These are phyloP conservation scores for Pelargonium australe DNA, from an alignment of 441 rosid species.

Conservation along the genomic window DNA sequence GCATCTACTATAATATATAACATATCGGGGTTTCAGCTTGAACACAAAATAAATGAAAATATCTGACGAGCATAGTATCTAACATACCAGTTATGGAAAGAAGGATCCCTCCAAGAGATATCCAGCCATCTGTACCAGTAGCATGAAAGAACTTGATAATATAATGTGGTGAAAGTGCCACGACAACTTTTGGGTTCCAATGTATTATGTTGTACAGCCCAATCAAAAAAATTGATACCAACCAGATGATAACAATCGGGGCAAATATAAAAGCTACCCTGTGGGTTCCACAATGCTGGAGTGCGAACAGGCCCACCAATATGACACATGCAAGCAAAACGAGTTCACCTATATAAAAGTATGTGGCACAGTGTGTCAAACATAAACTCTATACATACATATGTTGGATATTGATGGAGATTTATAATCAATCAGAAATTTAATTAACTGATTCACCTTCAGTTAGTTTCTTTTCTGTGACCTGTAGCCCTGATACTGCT, in stretches of 20 bases:
- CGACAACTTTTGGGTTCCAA: conserved; percentile 71
- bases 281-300: conserved; percentile 84
- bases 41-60: neutral
- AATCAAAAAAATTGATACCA: conserved; percentile 53
- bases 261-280: conserved; percentile 84
- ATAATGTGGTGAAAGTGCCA: conserved; percentile 70
- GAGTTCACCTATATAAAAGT: conserved; percentile 40
- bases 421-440: too few species aligned
- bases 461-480: conserved; percentile 38
- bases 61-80: conserved; percentile 12
- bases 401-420: neutral
- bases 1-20: neutral
- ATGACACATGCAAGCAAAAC: conserved; percentile 35
- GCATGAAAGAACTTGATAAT: conserved; percentile 60
- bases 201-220: conserved; percentile 63
- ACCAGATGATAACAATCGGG: conserved; percentile 75
- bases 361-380: neutral
- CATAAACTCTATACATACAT: neutral
- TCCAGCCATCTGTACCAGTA: conserved; percentile 82
- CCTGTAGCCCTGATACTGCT: conserved; percentile 68
- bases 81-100: conserved; percentile 75
- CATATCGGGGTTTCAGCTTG: neutral
- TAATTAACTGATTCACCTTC: conserved; percentile 36
- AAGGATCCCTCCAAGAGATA: conserved; percentile 89
- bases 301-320: conserved; percentile 80